Evolutionary conservation across 1,284 basidiomycete species (phyloP), one percentile per base, ranked within the genome.

Genomic region (Microbotryum intermedium): DNA sequence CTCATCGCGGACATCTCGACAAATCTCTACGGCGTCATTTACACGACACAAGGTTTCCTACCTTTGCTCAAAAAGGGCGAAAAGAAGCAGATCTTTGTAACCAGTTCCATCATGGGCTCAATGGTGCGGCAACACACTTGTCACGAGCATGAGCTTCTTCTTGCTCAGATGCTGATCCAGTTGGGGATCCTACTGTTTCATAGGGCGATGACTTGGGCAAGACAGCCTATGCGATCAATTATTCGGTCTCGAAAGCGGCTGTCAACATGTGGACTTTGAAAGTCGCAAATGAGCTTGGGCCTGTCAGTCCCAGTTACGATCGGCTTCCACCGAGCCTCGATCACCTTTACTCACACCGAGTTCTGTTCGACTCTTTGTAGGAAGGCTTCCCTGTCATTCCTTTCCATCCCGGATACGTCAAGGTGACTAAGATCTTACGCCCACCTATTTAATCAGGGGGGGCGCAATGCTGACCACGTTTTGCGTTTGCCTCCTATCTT

Each of bases 11-110:
- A 39, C 16, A 16, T 39, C 34, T 39, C 34, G 34, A 59, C 57
- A 6, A 67, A 67, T 51, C 51, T 67, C 23, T 54, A 55, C 43
- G 65, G 65, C 29, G 58, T 60, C 11, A 57, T 67, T 16, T 34
- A 49, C 45, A 53, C 53, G 16, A 52, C 57, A 25, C 54, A 52
- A 30, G 30, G 51, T 18, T 50, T 65, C 30, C 54, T 62, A 0
- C 65, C 65, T 4, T 49, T 67, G 18, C 44, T 67, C 8, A 29
- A 51, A 1, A 29, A 50, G 25, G 57, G 60, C 18, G 6, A 46
- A 5, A 46, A 26, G 20, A 67, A 64, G 50, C 55, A 60, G 45
- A 62, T 67, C 54, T 60, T 61, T 25, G 53, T 57, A 18, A 47
- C 56, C 26, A 56, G 53, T 13, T 56, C 53, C 0, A 48, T 56